Percentiles rank a stretch among this genome's conserved stretches.
Conservation (phyloP, 148 eudicot genomes). For the Silene latifolia region DNA sequence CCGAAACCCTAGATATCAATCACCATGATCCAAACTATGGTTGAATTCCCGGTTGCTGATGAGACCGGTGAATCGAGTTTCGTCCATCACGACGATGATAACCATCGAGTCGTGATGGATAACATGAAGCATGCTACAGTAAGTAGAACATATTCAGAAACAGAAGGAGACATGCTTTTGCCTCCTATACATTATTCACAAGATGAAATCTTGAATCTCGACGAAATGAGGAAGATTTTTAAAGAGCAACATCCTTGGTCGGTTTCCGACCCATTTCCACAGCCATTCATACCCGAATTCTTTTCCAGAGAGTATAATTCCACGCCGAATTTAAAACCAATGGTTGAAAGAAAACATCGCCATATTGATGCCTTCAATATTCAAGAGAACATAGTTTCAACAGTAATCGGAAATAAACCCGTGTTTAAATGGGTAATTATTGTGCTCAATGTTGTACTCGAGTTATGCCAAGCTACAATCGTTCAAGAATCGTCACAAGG, state of each 20-base stretch:
- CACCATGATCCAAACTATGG: not conserved
- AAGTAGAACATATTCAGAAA: too few relatives aligned
- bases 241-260: conserved; percentile 20
- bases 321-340: not conserved
- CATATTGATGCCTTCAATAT: not conserved
- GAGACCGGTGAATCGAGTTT: not conserved
- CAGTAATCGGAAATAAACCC: not conserved
- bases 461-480: conserved; percentile 11
- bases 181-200: conserved; percentile 1
- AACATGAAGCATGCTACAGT: not conserved
- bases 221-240: conserved; percentile 4
- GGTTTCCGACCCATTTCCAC: conserved; percentile 15
- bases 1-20: too few relatives aligned
- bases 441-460: conserved; percentile 10
- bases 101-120: not conserved
- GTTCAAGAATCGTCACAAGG: not conserved
- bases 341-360: not conserved
- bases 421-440: conserved; percentile 10
- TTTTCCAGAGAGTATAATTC: conserved; percentile 10
- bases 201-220: not conserved
- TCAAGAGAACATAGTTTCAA: not conserved
- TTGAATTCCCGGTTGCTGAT: not conserved
- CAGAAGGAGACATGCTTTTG: not conserved
- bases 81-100: not conserved
- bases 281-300: not conserved